Conservation (phyloP, 306 rosid genomes). For the Styphnolobium japonicum region DNA sequence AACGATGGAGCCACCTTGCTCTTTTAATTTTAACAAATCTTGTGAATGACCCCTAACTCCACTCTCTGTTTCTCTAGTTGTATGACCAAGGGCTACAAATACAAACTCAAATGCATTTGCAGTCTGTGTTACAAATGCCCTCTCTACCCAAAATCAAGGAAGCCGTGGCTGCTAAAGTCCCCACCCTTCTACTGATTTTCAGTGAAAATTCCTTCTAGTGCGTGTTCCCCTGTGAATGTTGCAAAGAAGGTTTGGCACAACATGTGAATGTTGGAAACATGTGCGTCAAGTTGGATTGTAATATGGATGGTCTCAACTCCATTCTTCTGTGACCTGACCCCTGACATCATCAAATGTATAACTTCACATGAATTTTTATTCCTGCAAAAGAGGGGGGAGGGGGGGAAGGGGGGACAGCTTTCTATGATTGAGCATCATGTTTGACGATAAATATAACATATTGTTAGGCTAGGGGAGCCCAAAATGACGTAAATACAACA, state of each 20-base stretch:
- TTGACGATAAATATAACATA: neutral
- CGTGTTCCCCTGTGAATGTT: neutral
- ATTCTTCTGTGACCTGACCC: conserved; percentile 22
- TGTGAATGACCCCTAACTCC: conserved; percentile 36
- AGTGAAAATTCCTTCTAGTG: conserved; percentile 18
- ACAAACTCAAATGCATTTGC: conserved; percentile 52
- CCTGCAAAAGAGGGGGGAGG: neutral
- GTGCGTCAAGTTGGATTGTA: conserved; percentile 31
- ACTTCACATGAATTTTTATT: conserved; percentile 18
- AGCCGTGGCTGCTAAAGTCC: neutral
- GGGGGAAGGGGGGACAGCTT: neutral
- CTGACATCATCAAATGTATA: conserved; percentile 9
- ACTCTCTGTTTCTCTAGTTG: conserved; percentile 39
- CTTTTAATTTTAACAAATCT: conserved; percentile 29
- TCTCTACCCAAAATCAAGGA: conserved; percentile 16
- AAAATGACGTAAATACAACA: no score
- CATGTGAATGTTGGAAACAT: conserved; percentile 40
- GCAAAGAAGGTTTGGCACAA: conserved; percentile 28
- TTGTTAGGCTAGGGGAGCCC: no score
- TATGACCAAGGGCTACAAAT: conserved; percentile 30
- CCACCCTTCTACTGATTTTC: conserved; percentile 27
- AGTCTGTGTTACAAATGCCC: neutral
- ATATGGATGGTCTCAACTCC: conserved; percentile 37
- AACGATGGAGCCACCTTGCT: no score
- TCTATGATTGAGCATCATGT: neutral